phyloP scores from a whole-genome alignment of 2,329 filamentous ascomycete genomes.

The Cladosporium phlei region DNA sequence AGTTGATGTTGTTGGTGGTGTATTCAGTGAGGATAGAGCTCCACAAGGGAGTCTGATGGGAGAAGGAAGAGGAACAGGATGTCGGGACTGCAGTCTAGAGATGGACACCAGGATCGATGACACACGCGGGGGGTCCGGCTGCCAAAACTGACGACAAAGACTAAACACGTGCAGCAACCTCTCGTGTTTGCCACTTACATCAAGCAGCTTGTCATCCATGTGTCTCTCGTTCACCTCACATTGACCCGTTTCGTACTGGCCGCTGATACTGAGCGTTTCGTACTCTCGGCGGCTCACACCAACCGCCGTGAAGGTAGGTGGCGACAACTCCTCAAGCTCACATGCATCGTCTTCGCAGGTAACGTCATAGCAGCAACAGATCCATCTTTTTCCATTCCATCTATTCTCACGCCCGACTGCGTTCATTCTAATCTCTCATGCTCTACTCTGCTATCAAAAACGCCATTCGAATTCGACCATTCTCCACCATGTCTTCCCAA shows the following conservation, averaged over 20 bases:
- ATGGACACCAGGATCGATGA: too few species aligned
- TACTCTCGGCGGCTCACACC: too few species aligned
- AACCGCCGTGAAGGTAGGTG: background rate
- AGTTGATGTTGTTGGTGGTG: background rate
- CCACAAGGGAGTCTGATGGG: conserved; percentile 18
- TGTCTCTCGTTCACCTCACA: too few species aligned
- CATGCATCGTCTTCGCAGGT: background rate
- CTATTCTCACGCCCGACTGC: background rate
- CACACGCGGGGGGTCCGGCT: background rate
- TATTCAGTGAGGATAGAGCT: conserved; percentile 2
- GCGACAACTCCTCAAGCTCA: background rate
- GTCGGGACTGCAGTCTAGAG: background rate
- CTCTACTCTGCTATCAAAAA: background rate
- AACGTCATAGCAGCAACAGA: conserved; percentile 7
- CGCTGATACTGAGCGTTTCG: too few species aligned
- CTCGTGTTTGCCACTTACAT: conserved; percentile 1
- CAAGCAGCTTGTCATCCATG: too few species aligned
- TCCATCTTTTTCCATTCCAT: background rate
- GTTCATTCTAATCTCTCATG: background rate
- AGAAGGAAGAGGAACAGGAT: conserved; percentile 8
- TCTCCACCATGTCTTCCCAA: conserved; percentile 9
- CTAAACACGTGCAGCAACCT: conserved; percentile 1
- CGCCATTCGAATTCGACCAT: background rate
- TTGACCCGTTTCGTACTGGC: too few species aligned
- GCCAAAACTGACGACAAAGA: conserved; percentile 8